phyloP scores from a whole-genome alignment of 1,284 basidiomycete species.

The Puccinia hordei region DNA sequence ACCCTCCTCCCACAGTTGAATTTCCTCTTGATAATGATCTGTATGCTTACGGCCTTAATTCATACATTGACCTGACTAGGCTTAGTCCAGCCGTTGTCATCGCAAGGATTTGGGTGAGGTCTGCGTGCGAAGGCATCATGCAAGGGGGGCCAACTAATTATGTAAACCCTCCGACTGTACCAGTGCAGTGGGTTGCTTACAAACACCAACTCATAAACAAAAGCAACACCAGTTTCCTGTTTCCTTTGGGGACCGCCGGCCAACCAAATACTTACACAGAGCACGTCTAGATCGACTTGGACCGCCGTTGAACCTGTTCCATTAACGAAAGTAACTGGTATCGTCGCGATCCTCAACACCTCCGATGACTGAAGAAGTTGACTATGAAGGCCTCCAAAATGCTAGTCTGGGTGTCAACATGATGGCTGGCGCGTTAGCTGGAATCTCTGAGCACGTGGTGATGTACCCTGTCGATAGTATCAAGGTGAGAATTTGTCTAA shows the following conservation, averaged over 20 bases:
- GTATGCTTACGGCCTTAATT: too few relatives aligned
- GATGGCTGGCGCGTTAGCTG: slow-evolving; percentile 94
- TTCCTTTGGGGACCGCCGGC: not conserved
- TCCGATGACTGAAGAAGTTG: slow-evolving; percentile 53
- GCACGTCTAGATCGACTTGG: not conserved
- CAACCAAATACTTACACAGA: not conserved
- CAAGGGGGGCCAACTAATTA: too few relatives aligned
- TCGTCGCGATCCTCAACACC: not conserved
- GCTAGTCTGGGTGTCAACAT: slow-evolving; percentile 72
- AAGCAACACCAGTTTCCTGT: not conserved
- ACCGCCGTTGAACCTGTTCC: not conserved
- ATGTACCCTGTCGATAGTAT: slow-evolving; percentile 99
- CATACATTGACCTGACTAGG: too few relatives aligned
- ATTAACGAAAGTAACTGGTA: not conserved
- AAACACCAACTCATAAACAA: not conserved
- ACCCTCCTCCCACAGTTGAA: too few relatives aligned
- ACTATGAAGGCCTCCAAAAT: slow-evolving; percentile 53
- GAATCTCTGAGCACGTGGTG: slow-evolving; percentile 97
- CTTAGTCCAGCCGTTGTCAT: too few relatives aligned
- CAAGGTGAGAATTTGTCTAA: slow-evolving; percentile 68
- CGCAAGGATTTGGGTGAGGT: too few relatives aligned
- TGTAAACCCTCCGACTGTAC: too few relatives aligned
- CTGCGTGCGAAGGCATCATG: too few relatives aligned
- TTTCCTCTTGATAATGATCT: too few relatives aligned
- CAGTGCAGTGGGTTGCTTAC: too few relatives aligned